Evolutionary conservation across 1,139 yeast species (phyloP).

Genomic region (Lodderomyces jiufengensis): DNA sequence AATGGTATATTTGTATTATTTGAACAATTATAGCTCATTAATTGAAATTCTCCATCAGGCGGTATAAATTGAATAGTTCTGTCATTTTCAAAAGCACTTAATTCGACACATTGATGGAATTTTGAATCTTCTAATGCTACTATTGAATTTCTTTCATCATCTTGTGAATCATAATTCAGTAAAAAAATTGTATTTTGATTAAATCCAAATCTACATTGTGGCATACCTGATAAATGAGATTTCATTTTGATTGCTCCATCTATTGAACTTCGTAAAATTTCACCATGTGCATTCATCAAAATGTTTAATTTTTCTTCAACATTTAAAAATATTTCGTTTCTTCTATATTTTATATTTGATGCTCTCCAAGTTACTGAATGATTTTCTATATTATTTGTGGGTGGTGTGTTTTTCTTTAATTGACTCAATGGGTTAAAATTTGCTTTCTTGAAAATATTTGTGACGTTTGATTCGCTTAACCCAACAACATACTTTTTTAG

Average conservation of each 20-base stretch:
- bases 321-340: constrained; percentile 76
- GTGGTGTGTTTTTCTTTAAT: constrained; percentile 11
- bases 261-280: constrained; percentile 66
- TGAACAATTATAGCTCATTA: constrained; percentile 66
- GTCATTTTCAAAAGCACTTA: constrained; percentile 76
- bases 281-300: constrained; percentile 57
- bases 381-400: not conserved
- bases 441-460: constrained; percentile 20
- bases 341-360: constrained; percentile 68
- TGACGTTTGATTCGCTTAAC: constrained; percentile 19
- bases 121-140: constrained; percentile 73
- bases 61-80: constrained; percentile 82
- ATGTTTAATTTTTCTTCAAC: constrained; percentile 74
- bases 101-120: constrained; percentile 87
- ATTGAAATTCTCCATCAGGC: constrained; percentile 90
- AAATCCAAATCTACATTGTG: constrained; percentile 61
- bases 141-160: constrained; percentile 29
- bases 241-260: constrained; percentile 75
- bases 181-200: constrained; percentile 39
- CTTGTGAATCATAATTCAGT: constrained; percentile 1
- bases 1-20: constrained; percentile 70
- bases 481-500: constrained; percentile 23
- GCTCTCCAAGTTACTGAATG: constrained; percentile 60
- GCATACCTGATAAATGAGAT: constrained; percentile 74
- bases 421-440: constrained; percentile 8